Base-by-base conservation (phyloP, 108 stramenopile species). In the Nannochloropsis oceanica region DNA sequence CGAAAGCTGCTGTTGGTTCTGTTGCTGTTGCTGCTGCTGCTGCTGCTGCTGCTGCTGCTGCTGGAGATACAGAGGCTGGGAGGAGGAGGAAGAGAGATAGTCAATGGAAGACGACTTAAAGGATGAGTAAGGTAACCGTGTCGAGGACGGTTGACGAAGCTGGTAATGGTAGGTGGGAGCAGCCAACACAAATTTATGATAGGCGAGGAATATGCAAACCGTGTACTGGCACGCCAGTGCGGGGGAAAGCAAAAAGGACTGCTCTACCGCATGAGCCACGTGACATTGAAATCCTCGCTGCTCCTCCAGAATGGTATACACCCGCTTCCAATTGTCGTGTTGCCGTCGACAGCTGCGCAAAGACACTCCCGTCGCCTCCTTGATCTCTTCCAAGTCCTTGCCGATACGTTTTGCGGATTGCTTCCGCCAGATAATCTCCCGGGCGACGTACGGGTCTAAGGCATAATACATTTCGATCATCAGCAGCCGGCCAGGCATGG, bases 321-420 rank as follows among this genome's bases (percentile, higher is more conserved):
- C n/a, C 22, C 59, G 59, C 59, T n/a, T 73, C 59, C 18, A 73
- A 73, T 87, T 87, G 86, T 87, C 86, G 80, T 80, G 83, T 83
- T 87, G 86, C 11, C 86, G 86, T 20, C 82, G 86, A 44, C 86
- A 87, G 83, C 80, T 80, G 14, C 83, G 73, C 27, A 87, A 79
- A 3, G 86, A 73, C 20, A 84, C 83, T 27, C 44, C 24, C 20
- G 86, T 87, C 79, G 59, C 82, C 44, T 83, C 86, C 82, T 82
- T 83, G 79, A 84, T 83, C 12, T 87, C 86, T 12, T 84, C 86
- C 44, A 87, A 79, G 27, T 87, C 86, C 44, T 87, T 87, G 13
- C 86, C 34, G 22, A 82, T 84, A 27, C 83, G 82, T 20, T 44
- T 59, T 14, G 83, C 79, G 83, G 83, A n/a, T 79, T 79, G 82